Base-by-base conservation (phyloP, 768 basidiomycete genomes). In the Lactarius quietus region DNA sequence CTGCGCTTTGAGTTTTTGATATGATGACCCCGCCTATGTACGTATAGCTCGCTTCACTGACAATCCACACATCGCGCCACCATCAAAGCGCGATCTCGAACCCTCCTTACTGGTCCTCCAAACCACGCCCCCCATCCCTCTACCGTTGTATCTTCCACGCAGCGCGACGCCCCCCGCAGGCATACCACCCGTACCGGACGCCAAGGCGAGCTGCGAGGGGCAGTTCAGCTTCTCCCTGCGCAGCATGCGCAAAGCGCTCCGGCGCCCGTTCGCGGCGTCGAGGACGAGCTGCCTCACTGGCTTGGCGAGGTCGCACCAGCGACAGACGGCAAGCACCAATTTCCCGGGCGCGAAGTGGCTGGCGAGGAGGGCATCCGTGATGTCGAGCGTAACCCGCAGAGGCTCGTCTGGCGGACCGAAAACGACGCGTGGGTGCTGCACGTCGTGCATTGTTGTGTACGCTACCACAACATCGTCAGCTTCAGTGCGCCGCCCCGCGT, bases 401-500 rank as follows among this genome's bases (percentile, higher is more conserved):
- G 86, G 72, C 80, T 93, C 23, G 80, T 92, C 5, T 93, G 92
- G 92, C 80, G 78, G n/a, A 85, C 88, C 65, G 70, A 78, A 6
- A 82, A 88, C 63, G 88, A 91, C 71, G 80, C 85, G 0, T 93
- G 92, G 76, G 85, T 87, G 33, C 81, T 91, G 39, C 93, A 90
- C 70, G 83, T 93, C 53, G 85, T 93, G 6, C 92, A 94, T 68
- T 93, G 91, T 68, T 87, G 89, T 64, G 90, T 90, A 45, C 80
- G 91, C 41, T 93, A 88, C 75, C 84, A 92, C 73, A 85, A 86
- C 64, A 74, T 93, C 65, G 87, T 93, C 70, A 89, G 88, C 76
- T 93, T 86, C 79, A 93, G 90, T 90, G 74, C 70, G 89, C n/a
- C n/a, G n/a, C n/a, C 80, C 36, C 48, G 20, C n/a, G 53, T 45